phyloP scores from a whole-genome alignment of 1,284 basidiomycete genomes.

The Ustilago vetiveriae region DNA sequence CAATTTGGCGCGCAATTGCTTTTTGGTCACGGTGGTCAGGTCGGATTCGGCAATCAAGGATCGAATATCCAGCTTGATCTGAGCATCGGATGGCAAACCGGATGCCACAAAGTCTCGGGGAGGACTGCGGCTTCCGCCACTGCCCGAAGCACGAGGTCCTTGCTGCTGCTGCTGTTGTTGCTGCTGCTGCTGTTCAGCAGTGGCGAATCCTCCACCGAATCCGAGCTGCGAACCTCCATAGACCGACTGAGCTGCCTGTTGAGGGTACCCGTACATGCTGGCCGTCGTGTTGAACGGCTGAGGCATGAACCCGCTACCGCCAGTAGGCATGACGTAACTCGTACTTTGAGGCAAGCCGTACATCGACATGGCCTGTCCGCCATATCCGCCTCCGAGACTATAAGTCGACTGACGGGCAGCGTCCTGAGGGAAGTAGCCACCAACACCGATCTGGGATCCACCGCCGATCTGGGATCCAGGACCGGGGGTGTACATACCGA shows the following conservation, averaged over 20 bases:
- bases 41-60: constrained; percentile 56
- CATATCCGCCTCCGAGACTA: constrained; percentile 46
- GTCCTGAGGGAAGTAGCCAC: constrained; percentile 45
- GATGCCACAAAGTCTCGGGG: constrained; percentile 14
- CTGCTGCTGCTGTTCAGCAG: constrained; percentile 7
- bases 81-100: constrained; percentile 53
- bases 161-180: constrained; percentile 16
- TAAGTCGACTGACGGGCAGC: constrained; percentile 51
- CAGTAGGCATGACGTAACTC: constrained; percentile 29
- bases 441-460: constrained; percentile 27
- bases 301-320: constrained; percentile 42
- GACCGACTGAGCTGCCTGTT: constrained; percentile 36
- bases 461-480: constrained; percentile 34
- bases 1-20: constrained; percentile 56
- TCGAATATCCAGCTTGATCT: constrained; percentile 59
- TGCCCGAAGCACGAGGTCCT: constrained; percentile 7
- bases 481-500: constrained; percentile 20
- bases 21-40: constrained; percentile 61
- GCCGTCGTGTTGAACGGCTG: constrained; percentile 41
- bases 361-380: constrained; percentile 57
- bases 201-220: constrained; percentile 15
- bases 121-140: constrained; percentile 23
- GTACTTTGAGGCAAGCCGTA: constrained; percentile 41
- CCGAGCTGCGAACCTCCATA: constrained; percentile 48
- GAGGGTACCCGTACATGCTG: constrained; percentile 44